A percentile compares a stretch with the other conserved stretches of the same genome.
phyloP scores from a whole-genome alignment of 495 filamentous ascomycete genomes.

The Podospora sp. region DNA sequence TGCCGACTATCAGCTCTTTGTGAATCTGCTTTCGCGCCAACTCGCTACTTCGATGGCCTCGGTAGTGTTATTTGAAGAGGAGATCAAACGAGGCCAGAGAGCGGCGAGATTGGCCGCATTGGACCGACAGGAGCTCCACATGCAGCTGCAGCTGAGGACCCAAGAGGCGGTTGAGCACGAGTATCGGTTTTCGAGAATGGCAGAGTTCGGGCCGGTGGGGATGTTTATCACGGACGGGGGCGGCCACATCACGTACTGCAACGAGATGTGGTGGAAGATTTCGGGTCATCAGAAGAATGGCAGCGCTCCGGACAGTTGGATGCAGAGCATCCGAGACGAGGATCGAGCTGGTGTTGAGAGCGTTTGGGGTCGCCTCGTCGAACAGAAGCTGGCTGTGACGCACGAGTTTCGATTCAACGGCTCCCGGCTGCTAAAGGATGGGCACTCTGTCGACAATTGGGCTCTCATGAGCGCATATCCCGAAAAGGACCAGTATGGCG shows the following conservation, averaged over 20 bases:
- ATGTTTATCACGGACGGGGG: slow-evolving; percentile 69
- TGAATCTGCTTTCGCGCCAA: slow-evolving; percentile 69
- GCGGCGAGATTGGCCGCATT: slow-evolving; percentile 66
- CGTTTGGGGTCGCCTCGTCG: slow-evolving; percentile 61
- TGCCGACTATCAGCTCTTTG: slow-evolving; percentile 68
- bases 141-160: slow-evolving; percentile 66
- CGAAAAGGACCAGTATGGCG: slow-evolving; percentile 58
- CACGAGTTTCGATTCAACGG: slow-evolving; percentile 71
- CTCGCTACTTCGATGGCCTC: slow-evolving; percentile 71
- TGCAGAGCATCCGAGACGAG: slow-evolving; percentile 64
- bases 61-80: slow-evolving; percentile 72
- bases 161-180: slow-evolving; percentile 70
- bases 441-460: slow-evolving; percentile 66
- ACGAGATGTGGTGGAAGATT: slow-evolving; percentile 73
- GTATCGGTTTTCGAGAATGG: slow-evolving; percentile 73
- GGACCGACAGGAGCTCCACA: slow-evolving; percentile 66
- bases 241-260: slow-evolving; percentile 68
- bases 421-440: slow-evolving; percentile 59
- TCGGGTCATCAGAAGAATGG: slow-evolving; percentile 56
- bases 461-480: slow-evolving; percentile 71
- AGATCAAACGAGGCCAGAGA: slow-evolving; percentile 66
- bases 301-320: slow-evolving; percentile 60
- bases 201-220: slow-evolving; percentile 71
- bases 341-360: slow-evolving; percentile 56
- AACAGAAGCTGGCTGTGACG: slow-evolving; percentile 57